These are phyloP conservation scores for Mikania micrantha DNA, from an alignment of 129 eudicot species.

Conservation along the genomic window DNA sequence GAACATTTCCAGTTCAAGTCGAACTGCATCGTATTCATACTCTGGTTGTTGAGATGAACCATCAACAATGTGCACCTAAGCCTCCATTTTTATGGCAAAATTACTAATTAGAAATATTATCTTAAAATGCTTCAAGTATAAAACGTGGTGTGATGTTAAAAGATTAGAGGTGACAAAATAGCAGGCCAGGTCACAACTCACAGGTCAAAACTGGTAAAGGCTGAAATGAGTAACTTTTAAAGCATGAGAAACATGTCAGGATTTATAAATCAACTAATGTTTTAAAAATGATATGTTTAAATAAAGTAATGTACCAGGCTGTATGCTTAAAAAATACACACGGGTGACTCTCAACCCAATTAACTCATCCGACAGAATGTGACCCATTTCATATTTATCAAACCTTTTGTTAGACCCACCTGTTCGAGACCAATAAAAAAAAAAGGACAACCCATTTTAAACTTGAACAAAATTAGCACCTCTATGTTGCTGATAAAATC, in stretches of 20 bases:
- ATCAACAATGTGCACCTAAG: conserved; percentile 89
- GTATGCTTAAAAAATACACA: background rate
- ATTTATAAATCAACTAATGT: background rate
- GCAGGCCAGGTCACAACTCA: background rate
- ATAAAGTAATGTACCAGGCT: background rate
- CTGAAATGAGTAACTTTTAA: background rate
- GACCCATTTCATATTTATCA: background rate
- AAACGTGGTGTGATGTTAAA: background rate
- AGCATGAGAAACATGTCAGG: background rate
- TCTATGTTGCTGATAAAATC: background rate
- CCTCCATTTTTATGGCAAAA: conserved; percentile 32
- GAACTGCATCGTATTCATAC: conserved; percentile 87
- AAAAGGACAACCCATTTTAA: background rate
- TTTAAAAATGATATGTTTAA: background rate
- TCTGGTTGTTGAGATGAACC: conserved; percentile 92
- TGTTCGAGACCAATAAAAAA: background rate
- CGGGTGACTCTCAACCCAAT: background rate
- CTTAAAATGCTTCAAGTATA: background rate
- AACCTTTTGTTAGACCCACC: background rate
- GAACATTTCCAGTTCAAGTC: conserved; percentile 90
- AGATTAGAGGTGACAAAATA: background rate
- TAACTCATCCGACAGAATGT: background rate
- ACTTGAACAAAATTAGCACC: background rate
- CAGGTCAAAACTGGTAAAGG: background rate
- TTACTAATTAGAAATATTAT: conserved; percentile 22